These are phyloP conservation scores for Dalbergia oliveri DNA, from an alignment of 306 rosid genomes.

Conservation along the genomic window DNA sequence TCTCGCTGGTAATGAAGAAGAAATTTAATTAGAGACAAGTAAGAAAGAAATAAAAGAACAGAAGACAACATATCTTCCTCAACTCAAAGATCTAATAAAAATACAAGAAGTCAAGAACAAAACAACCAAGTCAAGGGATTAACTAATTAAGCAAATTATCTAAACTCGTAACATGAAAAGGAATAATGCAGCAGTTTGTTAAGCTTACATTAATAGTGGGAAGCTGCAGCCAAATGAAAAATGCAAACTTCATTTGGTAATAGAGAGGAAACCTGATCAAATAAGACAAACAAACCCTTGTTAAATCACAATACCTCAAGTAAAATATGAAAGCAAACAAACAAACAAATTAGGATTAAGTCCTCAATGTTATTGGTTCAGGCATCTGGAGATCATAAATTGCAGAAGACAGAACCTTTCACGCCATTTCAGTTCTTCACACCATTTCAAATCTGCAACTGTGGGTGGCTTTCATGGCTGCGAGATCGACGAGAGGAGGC, in stretches of 20 bases:
- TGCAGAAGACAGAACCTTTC: constrained; percentile 12
- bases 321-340: constrained; percentile 31
- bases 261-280: constrained; percentile 67
- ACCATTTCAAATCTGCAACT: too few species aligned
- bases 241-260: constrained; percentile 67
- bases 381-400: background rate
- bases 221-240: constrained; percentile 75
- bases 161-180: constrained; percentile 20
- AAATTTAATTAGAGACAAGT: background rate
- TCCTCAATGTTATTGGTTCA: background rate
- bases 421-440: too few species aligned
- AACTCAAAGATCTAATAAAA: background rate
- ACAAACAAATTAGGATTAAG: constrained; percentile 10
- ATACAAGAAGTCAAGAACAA: background rate
- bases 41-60: constrained; percentile 6
- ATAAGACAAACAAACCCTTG: background rate
- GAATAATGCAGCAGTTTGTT: constrained; percentile 15
- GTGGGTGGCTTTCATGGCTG: too few species aligned
- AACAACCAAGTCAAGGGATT: background rate
- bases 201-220: constrained; percentile 63
- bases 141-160: background rate
- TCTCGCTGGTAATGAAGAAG: background rate
- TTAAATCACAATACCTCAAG: constrained; percentile 43
- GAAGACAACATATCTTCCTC: background rate
- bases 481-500: too few species aligned